Evolutionary conservation across 495 filamentous ascomycete species (phyloP), one percentile per base, ranked within the genome.

Genomic region (Copromyces sp.): DNA sequence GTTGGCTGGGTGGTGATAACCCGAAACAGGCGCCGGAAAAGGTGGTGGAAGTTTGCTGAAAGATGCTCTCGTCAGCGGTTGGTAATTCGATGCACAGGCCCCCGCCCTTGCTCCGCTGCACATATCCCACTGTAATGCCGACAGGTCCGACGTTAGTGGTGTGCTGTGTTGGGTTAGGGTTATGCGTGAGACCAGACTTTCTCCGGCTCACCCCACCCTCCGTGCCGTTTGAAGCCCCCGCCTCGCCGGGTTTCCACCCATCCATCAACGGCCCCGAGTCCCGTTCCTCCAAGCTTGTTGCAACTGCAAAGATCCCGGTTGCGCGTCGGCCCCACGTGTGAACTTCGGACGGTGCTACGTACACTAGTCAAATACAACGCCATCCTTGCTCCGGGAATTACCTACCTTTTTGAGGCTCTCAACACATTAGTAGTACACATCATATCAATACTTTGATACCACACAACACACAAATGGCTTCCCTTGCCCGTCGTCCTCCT

Each of bases 401-500:
- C 12, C 40, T 24, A 24, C 24, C 24, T 24, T 47, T 39, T 42
- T 44, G 35, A 24, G 24, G 32, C 53, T 61, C 32, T 61, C 24
- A 32, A 32, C 12, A 61, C 53, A 14, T 61, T 24, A 24, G 24
- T 24, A 24, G 24, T 24, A 24, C 24, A 24, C 35, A 37, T 37
- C 53, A 65, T 3, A 29, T 59, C 47, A 59, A 59, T 29, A 20
- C 0, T 41, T 29, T 32, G 14, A 39, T 41, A 35, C 16, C 40
- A 8, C 35, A 35, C 7, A 7, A 35, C 53, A 39, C 20, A n/a
- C 37, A 39, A 59, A 81, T 85, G 84, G 65, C 82, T 17, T 74
- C 78, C 37, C 24, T 77, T 24, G 41, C 76, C 59, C 74, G 82
- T 68, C 68, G 77, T 17, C 76, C 77, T 53, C 82, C 83, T 9